Percentiles rank a stretch among this genome's conserved stretches.
Evolutionary conservation across 208 protist genomes (phyloP).

Genomic region (Angomonas ambiguus): DNA sequence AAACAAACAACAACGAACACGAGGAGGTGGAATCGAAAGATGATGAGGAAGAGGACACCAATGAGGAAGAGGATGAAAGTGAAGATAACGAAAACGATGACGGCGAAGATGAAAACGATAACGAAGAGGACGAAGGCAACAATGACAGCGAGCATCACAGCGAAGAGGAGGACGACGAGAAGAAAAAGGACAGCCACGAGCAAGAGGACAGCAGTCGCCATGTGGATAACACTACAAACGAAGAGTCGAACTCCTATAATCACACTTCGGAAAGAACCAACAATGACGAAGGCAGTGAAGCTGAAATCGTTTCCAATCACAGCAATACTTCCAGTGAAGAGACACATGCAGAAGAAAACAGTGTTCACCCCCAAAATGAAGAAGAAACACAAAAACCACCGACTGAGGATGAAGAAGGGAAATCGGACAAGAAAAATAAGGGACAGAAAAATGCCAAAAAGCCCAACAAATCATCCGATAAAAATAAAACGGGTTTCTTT

Average conservation of each 20-base stretch:
- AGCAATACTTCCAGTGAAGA: too few species aligned
- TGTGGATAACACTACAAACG: background rate
- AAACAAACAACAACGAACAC: background rate
- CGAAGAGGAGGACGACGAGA: background rate
- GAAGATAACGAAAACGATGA: conserved; percentile 1
- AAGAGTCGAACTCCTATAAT: background rate
- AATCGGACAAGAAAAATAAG: background rate
- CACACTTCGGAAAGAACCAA: background rate
- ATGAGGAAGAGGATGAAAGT: background rate
- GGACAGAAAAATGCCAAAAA: background rate
- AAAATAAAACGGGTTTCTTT: background rate
- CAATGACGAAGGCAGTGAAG: background rate
- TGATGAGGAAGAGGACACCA: background rate
- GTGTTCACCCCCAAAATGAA: too few species aligned
- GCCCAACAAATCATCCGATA: background rate
- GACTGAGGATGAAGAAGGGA: too few species aligned
- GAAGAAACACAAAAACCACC: too few species aligned
- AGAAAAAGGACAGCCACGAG: background rate
- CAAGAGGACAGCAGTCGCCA: background rate
- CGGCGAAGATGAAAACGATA: background rate
- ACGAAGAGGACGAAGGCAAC: conserved; percentile 15
- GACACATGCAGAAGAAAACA: too few species aligned
- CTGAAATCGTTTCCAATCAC: too few species aligned
- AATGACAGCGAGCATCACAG: background rate
- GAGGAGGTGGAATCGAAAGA: background rate